Conservation (phyloP, 768 basidiomycete species). For the Suillus variegatus region DNA sequence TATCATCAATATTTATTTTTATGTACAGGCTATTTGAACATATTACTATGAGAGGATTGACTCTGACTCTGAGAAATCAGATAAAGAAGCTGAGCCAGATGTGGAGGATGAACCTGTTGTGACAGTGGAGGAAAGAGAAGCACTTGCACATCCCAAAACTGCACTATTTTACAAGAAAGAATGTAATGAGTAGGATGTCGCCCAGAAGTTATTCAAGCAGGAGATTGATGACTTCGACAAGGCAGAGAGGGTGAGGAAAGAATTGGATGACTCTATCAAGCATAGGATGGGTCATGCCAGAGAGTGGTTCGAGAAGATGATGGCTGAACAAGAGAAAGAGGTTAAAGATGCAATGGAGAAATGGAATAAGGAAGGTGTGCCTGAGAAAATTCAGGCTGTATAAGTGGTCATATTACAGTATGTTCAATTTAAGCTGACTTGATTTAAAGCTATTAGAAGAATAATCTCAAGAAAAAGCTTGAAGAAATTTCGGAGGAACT, state of each 20-base stretch:
- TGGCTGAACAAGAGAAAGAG: neutral
- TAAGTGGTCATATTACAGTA: neutral
- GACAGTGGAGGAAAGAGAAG: neutral
- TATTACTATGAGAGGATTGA: too few relatives aligned
- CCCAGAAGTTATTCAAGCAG: neutral
- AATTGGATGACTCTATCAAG: neutral
- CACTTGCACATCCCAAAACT: neutral
- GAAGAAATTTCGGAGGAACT: neutral
- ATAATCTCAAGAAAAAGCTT: slow-evolving; percentile 4
- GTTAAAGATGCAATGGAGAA: neutral
- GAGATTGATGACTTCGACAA: neutral
- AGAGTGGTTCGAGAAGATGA: neutral
- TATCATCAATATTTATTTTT: too few relatives aligned
- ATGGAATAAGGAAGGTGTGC: neutral
- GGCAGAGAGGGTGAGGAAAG: neutral
- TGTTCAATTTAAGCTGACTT: neutral
- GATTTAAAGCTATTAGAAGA: neutral
- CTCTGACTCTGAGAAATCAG: too few relatives aligned
- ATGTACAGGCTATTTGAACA: too few relatives aligned
- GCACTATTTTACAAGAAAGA: neutral
- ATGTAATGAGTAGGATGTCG: neutral
- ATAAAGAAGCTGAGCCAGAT: neutral
- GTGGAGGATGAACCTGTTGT: too few relatives aligned
- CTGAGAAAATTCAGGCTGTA: neutral
- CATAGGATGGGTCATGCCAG: slow-evolving; percentile 1